Evolutionary conservation across 495 filamentous ascomycete genomes (phyloP).

Genomic region (Annulohypoxylon stygium): DNA sequence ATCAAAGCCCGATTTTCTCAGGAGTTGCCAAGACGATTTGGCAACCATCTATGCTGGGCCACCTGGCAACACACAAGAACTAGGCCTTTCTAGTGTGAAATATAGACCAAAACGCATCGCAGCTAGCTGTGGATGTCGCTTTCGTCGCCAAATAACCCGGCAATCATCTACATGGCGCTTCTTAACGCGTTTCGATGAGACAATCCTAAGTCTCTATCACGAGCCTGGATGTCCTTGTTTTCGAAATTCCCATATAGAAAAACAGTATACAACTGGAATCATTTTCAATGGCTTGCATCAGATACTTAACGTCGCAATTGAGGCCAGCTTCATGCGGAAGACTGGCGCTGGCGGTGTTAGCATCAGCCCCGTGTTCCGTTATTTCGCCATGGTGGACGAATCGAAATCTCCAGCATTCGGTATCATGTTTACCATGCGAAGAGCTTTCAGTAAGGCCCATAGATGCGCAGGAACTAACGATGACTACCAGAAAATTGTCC

Average conservation of each 20-base stretch:
- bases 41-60: background rate
- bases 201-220: slow-evolving; percentile 5
- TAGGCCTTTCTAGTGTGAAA: background rate
- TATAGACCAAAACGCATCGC: too few relatives aligned
- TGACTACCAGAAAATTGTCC: background rate
- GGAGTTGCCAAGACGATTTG: background rate
- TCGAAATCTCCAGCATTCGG: background rate
- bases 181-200: slow-evolving; percentile 14
- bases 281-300: background rate
- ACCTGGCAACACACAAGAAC: background rate
- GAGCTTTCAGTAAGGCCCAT: too few relatives aligned
- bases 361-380: background rate
- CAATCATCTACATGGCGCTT: background rate
- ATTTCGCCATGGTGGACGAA: slow-evolving; percentile 2
- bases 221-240: slow-evolving; percentile 10
- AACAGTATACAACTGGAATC: background rate
- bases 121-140: background rate
- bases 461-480: too few relatives aligned
- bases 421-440: background rate
- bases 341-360: background rate
- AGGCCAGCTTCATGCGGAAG: background rate
- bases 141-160: background rate
- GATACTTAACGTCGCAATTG: background rate
- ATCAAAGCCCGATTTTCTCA: slow-evolving; percentile 17
- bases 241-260: background rate